Evolutionary conservation across 2,329 filamentous ascomycete species (phyloP), one percentile per base, ranked within the genome.

Genomic region (Claviceps lovelessii): DNA sequence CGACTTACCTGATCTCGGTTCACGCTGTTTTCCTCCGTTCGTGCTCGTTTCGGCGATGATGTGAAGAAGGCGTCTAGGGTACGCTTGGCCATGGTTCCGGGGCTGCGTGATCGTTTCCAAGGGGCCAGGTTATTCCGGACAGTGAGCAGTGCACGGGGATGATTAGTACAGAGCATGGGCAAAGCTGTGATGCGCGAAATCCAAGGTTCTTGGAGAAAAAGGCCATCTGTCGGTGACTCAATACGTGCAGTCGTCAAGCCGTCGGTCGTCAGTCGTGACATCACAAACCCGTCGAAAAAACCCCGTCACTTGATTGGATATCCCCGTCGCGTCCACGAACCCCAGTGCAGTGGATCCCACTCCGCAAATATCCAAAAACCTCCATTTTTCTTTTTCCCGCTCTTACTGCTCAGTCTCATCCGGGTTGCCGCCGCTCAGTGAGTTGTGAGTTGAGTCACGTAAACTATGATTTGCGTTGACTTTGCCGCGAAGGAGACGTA

Each of bases 1-100:
- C 52, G 13, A 15, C n/a, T 39, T 55, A 39, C 23, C 19, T 33
- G 31, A 23, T 29, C 46, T 42, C 60, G 53, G 15, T 59, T 29
- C 37, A 23, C 35, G 6, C 15, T 13, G 29, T n/a, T n/a, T 19
- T 39, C 33, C 39, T 42, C 15, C 5, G 33, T 39, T 33, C 46
- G 53, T 48, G 46, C 47, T 47, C 65, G 60, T 54, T 68, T 68
- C 28, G 61, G 49, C 15, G 56, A 47, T 17, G 63, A 59, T 19
- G 57, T 57, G 67, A 90, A 88, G 70, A 88, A 90, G 11, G 77
- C 70, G 57, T 88, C 83, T 1, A 90, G 72, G 0, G 84, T 86
- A 55, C 84, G 75, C 63, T 63, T 65, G 49, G 59, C 52, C 19
- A 60, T 57, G 59, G 61, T 23, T 23, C 60, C 15, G 33, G 45